These are phyloP conservation scores for Colletotrichum simmondsii DNA, from an alignment of 2,329 filamentous ascomycete species.

Conservation along the genomic window DNA sequence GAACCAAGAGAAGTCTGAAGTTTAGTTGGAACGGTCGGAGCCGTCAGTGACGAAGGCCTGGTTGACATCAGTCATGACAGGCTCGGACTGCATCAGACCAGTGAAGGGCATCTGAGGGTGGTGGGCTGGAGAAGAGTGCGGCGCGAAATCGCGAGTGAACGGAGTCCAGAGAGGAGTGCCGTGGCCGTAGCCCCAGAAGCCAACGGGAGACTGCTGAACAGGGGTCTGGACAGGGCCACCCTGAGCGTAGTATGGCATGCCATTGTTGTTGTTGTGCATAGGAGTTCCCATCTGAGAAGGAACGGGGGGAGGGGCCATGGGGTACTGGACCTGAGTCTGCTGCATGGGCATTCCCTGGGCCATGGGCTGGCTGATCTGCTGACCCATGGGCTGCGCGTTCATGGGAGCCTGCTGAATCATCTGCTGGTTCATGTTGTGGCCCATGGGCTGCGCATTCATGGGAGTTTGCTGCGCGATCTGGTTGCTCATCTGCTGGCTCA, in stretches of 20 bases:
- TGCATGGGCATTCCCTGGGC: constrained; percentile 17
- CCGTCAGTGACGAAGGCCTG: not conserved
- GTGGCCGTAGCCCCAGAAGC: constrained; percentile 30
- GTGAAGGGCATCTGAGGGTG: not conserved
- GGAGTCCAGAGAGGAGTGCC: constrained; percentile 33
- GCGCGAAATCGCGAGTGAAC: constrained; percentile 19
- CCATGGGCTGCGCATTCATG: too few species aligned
- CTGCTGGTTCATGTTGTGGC: not conserved
- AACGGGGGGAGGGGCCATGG: constrained; percentile 20
- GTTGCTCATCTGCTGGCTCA: not conserved
- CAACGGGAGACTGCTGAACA: constrained; percentile 26
- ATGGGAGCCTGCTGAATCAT: not conserved
- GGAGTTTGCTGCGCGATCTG: not conserved
- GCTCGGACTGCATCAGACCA: constrained; percentile 27
- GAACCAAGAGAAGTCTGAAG: not conserved
- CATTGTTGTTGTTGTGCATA: constrained; percentile 17
- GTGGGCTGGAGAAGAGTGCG: constrained; percentile 18
- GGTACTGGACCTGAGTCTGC: constrained; percentile 17
- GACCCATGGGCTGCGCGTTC: not conserved
- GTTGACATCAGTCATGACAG: constrained; percentile 7
- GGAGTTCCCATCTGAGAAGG: constrained; percentile 22
- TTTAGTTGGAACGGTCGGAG: not conserved
- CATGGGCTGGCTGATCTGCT: not conserved
- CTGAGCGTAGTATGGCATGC: constrained; percentile 12
- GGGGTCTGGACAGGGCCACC: constrained; percentile 22